Evolutionary conservation across 768 basidiomycete species (phyloP).

Genomic region (Leccinum boreale): DNA sequence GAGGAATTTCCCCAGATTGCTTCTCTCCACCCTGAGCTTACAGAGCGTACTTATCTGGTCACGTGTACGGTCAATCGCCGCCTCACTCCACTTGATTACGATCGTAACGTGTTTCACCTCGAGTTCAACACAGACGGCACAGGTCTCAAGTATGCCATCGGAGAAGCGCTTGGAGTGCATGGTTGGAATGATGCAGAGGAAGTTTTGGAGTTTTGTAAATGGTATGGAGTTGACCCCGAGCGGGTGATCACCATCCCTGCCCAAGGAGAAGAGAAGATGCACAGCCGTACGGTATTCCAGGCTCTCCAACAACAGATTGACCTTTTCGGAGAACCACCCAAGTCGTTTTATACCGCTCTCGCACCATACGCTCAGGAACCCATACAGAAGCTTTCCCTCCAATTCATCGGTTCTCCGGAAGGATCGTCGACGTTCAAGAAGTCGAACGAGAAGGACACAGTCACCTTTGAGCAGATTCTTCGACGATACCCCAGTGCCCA

Average conservation of each 20-base stretch:
- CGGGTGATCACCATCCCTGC: slow-evolving; percentile 80
- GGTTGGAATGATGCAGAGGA: slow-evolving; percentile 96
- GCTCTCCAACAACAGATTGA: slow-evolving; percentile 95
- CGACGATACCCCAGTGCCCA: slow-evolving; percentile 71
- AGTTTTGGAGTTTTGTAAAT: slow-evolving; percentile 82
- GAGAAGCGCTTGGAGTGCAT: slow-evolving; percentile 95
- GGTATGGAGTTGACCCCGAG: slow-evolving; percentile 86
- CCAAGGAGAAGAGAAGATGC: slow-evolving; percentile 61
- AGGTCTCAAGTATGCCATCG: slow-evolving; percentile 91
- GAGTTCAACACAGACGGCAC: slow-evolving; percentile 93
- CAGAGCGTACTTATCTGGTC: slow-evolving; percentile 89
- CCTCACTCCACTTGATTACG: slow-evolving; percentile 91
- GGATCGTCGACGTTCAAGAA: slow-evolving; percentile 93
- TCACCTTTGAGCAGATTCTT: slow-evolving; percentile 88
- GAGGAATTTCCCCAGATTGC: slow-evolving; percentile 59
- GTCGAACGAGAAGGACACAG: slow-evolving; percentile 89
- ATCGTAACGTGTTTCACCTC: slow-evolving; percentile 98
- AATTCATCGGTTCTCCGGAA: slow-evolving; percentile 92
- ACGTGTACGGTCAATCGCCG: slow-evolving; percentile 93
- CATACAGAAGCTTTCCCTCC: slow-evolving; percentile 74
- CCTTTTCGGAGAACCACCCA: slow-evolving; percentile 92
- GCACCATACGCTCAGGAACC: slow-evolving; percentile 67
- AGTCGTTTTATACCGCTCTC: slow-evolving; percentile 91
- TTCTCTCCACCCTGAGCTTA: slow-evolving; percentile 77
- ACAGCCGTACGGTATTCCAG: slow-evolving; percentile 94